Base-by-base conservation (phyloP, 768 basidiomycete genomes). In the Strobilomyces echinocephalus region DNA sequence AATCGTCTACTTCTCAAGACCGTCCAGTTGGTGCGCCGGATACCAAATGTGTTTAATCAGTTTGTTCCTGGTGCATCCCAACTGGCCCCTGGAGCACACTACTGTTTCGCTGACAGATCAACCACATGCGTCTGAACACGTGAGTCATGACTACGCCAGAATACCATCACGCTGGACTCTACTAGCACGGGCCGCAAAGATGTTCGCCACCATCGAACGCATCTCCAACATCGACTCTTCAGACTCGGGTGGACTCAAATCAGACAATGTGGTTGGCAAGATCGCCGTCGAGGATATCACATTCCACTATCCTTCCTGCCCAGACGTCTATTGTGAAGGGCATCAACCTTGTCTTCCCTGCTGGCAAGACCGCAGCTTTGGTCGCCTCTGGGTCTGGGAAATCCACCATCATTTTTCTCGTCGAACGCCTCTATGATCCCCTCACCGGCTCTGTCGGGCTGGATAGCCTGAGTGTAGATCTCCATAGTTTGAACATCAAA, bases 391-490 rank as follows among this genome's bases (percentile, higher is more conserved):
- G 88, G 7, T 87, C 84, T 4, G 88, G 88, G 12, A 88, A 88
- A 62, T 87, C 85, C 2, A 90, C 88, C 6, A 70, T 91, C 48
- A 77, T 93, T 30, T 79, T 83, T 20, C 79, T 94, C 15, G 82
- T 92, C 39, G 91, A 94, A 66, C 80, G 92, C 3, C 94, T 94
- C 74, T 95, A 95, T 63, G 92, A 95, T 64, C 88, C 92, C 2
- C 69, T 76, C 0, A 69, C 71, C 1, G 92, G 92, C 15, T 60
- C 64, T 14, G 81, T 93, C 64, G 82, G 79, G 56, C 74, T 53
- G 8, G 92, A 95, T 53, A n/a, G n/a, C n/a, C n/a, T n/a, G n/a
- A 90, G 91, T 9, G 63, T 77, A 21, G 77, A 94, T 60, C 60
- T 95, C 62, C 84, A 78, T 67, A 76, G 83, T 7, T 76, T 95